A percentile compares a stretch with the other conserved stretches of the same genome.
Evolutionary conservation across 306 rosid species (phyloP).

Genomic region (Crotalaria pallida): DNA sequence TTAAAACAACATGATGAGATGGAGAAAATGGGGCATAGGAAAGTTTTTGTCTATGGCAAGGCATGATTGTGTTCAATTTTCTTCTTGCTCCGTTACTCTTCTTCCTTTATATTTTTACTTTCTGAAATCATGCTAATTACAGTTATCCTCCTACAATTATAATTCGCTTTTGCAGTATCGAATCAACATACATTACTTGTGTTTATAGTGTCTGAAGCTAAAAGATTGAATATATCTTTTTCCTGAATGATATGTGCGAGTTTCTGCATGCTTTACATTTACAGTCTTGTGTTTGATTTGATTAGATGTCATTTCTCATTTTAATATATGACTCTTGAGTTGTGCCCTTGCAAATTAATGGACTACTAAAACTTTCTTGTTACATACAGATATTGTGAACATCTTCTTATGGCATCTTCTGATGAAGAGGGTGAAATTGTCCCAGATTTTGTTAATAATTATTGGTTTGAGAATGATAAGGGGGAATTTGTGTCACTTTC

Average conservation of each 20-base stretch:
- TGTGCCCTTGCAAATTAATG: background rate
- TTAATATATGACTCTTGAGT: background rate
- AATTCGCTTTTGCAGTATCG: background rate
- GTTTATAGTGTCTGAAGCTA: background rate
- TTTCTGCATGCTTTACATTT: background rate
- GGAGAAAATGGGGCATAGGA: too few species aligned
- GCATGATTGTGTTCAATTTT: too few species aligned
- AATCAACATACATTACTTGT: background rate
- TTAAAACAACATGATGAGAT: too few species aligned
- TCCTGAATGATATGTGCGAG: background rate
- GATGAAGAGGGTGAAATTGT: constrained; percentile 59
- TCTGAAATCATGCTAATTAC: background rate
- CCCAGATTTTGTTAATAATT: constrained; percentile 23
- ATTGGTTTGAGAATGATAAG: constrained; percentile 35
- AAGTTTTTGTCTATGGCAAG: too few species aligned
- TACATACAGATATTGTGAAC: constrained; percentile 17
- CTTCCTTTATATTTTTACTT: background rate
- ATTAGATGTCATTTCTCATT: background rate
- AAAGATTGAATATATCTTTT: background rate
- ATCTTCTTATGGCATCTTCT: constrained; percentile 50
- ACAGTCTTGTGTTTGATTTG: background rate
- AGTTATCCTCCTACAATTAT: background rate
- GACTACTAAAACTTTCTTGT: background rate
- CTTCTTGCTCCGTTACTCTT: background rate
- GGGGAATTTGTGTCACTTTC: constrained; percentile 35